Evolutionary conservation across 169 alveolate species (phyloP).

Genomic region (Plasmodium relictum): DNA sequence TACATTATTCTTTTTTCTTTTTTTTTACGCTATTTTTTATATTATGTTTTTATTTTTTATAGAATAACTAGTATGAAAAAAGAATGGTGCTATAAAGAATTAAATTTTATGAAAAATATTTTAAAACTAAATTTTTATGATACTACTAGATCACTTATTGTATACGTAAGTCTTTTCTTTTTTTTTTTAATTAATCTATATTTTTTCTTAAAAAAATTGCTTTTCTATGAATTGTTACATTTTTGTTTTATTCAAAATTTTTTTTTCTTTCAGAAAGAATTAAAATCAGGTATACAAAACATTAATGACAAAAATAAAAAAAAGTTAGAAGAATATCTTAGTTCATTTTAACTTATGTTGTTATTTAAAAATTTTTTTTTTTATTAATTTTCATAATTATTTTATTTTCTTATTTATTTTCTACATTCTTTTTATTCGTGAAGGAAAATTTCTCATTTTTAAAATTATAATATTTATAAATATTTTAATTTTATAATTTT

Average conservation of each 20-base stretch:
- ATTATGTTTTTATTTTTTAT: too few species aligned
- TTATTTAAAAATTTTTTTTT: too few species aligned
- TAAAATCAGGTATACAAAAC: conserved; percentile 55
- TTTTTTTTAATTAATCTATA: neutral
- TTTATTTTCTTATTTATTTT: too few species aligned
- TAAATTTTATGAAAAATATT: conserved; percentile 65
- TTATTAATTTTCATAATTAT: too few species aligned
- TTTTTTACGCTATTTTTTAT: too few species aligned
- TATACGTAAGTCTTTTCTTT: conserved; percentile 30
- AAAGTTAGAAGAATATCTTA: conserved; percentile 50
- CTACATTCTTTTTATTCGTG: too few species aligned
- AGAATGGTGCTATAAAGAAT: conserved; percentile 73
- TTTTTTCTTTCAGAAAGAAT: conserved; percentile 29
- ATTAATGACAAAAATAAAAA: conserved; percentile 56
- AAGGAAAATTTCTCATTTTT: too few species aligned
- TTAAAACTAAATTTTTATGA: conserved; percentile 63
- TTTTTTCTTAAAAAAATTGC: neutral
- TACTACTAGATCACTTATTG: conserved; percentile 69
- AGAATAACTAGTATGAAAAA: conserved; percentile 70
- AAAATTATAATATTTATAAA: too few species aligned
- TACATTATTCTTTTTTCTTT: neutral
- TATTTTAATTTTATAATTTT: too few species aligned
- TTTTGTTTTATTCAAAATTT: neutral
- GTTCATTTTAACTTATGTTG: neutral
- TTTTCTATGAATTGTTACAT: too few species aligned